These are phyloP conservation scores for Colletotrichum paranaense DNA, from an alignment of 2,329 filamentous ascomycete species.

Conservation along the genomic window DNA sequence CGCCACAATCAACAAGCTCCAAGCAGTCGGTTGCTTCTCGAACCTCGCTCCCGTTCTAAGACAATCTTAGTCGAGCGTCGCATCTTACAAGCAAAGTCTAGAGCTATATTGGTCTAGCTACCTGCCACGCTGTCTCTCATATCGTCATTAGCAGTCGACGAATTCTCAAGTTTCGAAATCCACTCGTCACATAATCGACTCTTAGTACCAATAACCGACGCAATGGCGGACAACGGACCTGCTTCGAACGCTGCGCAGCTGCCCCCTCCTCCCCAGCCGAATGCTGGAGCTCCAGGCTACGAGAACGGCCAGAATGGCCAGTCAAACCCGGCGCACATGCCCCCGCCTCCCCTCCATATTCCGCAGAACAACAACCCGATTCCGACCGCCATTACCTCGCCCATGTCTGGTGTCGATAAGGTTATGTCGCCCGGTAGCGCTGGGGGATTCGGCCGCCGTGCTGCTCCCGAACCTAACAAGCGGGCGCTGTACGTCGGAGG, in stretches of 20 bases:
- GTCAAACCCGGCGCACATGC: conserved; percentile 81
- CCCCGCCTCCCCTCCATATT: conserved; percentile 91
- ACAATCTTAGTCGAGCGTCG: neutral
- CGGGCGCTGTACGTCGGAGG: conserved; percentile 95
- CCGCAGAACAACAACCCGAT: conserved; percentile 97
- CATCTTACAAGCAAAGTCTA: conserved; percentile 5
- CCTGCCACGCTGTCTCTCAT: conserved; percentile 32
- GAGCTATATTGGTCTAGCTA: conserved; percentile 22
- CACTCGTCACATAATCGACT: conserved; percentile 12
- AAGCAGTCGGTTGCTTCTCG: neutral
- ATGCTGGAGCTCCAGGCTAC: conserved; percentile 80
- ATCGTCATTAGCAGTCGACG: conserved; percentile 23
- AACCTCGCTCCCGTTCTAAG: neutral
- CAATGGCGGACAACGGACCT: conserved; percentile 83
- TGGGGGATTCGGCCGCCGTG: conserved; percentile 85
- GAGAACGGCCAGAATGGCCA: conserved; percentile 79
- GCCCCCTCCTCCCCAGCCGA: conserved; percentile 75
- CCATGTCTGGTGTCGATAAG: conserved; percentile 75
- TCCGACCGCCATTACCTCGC: conserved; percentile 90
- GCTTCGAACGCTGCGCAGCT: conserved; percentile 73
- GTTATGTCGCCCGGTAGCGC: conserved; percentile 89
- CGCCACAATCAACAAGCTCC: conserved; percentile 17
- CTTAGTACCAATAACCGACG: conserved; percentile 35
- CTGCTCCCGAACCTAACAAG: conserved; percentile 98
- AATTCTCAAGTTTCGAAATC: conserved; percentile 5